phyloP scores from a whole-genome alignment of 169 alveolate species.

The Eimeria maxima region DNA sequence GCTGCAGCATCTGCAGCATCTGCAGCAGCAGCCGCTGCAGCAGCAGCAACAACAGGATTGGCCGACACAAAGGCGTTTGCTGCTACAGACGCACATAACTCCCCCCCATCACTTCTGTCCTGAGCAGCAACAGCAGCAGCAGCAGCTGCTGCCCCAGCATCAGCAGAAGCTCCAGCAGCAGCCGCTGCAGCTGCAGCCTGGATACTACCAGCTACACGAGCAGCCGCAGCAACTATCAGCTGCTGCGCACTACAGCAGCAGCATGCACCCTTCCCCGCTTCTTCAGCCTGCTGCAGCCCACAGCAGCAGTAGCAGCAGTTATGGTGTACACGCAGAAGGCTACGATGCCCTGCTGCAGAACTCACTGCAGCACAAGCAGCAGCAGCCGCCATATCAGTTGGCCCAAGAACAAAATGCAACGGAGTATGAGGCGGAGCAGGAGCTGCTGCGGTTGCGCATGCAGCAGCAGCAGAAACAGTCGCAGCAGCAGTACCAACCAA shows the following conservation, averaged over 20 bases:
- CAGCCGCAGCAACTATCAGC: not conserved
- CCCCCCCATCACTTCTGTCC: not conserved
- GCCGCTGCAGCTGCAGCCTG: not conserved
- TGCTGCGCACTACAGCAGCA: not conserved
- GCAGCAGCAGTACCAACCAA: not conserved
- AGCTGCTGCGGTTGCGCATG: not conserved
- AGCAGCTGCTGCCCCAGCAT: too few species aligned
- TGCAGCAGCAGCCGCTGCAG: not conserved
- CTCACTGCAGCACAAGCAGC: conserved; percentile 32
- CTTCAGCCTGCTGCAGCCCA: not conserved
- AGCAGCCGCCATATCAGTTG: not conserved
- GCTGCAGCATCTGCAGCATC: not conserved
- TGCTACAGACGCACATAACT: not conserved
- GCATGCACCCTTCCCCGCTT: not conserved
- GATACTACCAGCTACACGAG: not conserved
- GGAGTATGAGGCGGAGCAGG: too few species aligned
- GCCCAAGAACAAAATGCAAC: too few species aligned
- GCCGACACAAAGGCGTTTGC: not conserved
- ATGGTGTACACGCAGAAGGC: not conserved
- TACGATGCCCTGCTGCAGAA: conserved; percentile 19
- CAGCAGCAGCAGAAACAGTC: conserved; percentile 20
- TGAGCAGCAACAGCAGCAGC: too few species aligned
- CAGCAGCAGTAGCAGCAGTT: not conserved
- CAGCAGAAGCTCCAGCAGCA: too few species aligned
- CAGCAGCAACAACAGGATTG: not conserved